Evolutionary conservation across 78 protist species (phyloP), one percentile per base, ranked within the genome.

Genomic region (Dictyostelium purpureum): DNA sequence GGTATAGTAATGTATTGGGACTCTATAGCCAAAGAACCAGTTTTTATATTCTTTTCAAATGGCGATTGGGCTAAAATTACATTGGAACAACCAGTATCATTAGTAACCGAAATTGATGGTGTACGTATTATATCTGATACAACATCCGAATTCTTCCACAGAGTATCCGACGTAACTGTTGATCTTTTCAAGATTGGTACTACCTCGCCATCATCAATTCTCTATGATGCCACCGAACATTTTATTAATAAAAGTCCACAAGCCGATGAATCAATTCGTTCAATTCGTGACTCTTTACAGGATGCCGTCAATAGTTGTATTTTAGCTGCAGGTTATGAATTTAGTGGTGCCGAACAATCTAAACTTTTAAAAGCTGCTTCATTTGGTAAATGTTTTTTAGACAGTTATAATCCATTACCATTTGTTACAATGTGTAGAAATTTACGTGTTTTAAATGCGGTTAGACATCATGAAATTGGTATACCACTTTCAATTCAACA

Each of bases 61-160:
- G 89, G 89, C 2, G 54, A 76, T 11, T 77, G 74, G 85, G 71
- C 42, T 0, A 57, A 57, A 21, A 51, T 51, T 21, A 51, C 81
- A 52, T n/a, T 52, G 26, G 81, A 75, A 18, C 52, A 19, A 49
- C 65, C 80, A 24, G 61, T 83, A 26, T 71, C 65, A 24, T 26
- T 97, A 10, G 69, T 96, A 5, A 70, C 98, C 0, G 99, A 97
- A 43, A 49, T 81, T 16, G 98, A 97, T 61, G 98, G 98, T 26
- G 76, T 97, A 24, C 71, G 99, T 12, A 83, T 97, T 35, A 14
- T 97, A 9, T 63, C 97, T 4, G 63, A 49, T 37, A 28, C 42
- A 14, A 19, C 66, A 18, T 47, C 92, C 43, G 97, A 97, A 65
- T 90, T 97, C 66, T 45, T 98, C 33, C 92, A 94, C 3, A 63